Evolutionary conservation across 306 rosid species (phyloP).

Genomic region (Gastrolobium bilobum): DNA sequence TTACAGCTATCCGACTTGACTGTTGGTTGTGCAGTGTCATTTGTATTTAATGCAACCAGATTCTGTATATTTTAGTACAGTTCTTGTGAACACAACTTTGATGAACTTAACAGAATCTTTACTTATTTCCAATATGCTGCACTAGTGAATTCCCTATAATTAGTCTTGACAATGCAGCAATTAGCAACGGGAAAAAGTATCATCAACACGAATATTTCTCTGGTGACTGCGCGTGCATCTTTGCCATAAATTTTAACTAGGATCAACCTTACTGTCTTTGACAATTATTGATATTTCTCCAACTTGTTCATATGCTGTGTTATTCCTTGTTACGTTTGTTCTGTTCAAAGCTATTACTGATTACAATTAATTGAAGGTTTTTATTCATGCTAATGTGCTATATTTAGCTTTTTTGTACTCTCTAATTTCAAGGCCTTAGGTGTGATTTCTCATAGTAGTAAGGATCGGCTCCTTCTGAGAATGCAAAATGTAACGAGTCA

Average conservation of each 20-base stretch:
- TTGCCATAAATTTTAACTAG: background rate
- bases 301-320: no score
- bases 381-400: background rate
- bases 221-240: background rate
- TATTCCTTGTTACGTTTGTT: background rate
- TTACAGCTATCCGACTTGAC: background rate
- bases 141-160: background rate
- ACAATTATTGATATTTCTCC: background rate
- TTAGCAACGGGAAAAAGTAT: background rate
- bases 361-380: background rate
- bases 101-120: no score
- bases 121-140: background rate
- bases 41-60: background rate
- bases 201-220: background rate
- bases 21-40: background rate
- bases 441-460: background rate
- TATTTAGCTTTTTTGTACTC: background rate
- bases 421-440: background rate
- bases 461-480: background rate
- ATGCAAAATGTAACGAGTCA: background rate
- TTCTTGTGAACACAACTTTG: background rate
- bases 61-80: background rate
- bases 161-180: background rate
- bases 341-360: background rate
- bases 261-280: background rate